Conservation (phyloP, 371 early-diverging fungal genomes). For the Capillidium heterosporum region DNA sequence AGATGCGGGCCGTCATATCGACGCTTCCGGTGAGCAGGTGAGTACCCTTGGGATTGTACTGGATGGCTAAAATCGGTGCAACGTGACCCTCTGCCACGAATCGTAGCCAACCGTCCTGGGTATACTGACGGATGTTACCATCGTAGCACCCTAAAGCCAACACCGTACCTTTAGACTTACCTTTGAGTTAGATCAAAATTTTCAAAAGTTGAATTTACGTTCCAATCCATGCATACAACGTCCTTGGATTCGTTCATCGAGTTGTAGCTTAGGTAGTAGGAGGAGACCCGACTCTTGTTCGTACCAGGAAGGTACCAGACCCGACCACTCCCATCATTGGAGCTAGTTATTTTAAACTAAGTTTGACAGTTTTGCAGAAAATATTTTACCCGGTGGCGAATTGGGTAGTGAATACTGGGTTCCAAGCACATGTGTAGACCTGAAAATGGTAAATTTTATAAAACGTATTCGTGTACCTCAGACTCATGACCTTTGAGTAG, state of each 20-base stretch:
- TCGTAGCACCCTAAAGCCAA: constrained; percentile 86
- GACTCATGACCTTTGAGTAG: constrained; percentile 44
- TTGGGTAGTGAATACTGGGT: constrained; percentile 36
- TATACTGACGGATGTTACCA: constrained; percentile 78
- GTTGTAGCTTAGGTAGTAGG: constrained; percentile 19
- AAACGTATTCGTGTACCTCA: constrained; percentile 17
- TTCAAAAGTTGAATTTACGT: constrained; percentile 27
- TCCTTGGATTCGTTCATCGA: constrained; percentile 30
- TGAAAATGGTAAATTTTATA: constrained; percentile 6
- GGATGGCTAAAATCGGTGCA: constrained; percentile 70
- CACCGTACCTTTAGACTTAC: constrained; percentile 51
- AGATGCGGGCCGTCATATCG: constrained; percentile 66
- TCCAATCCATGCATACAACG: constrained; percentile 81
- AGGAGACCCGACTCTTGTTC: constrained; percentile 37
- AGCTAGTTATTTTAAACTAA: constrained; percentile 18
- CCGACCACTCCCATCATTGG: constrained; percentile 72
- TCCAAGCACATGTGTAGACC: constrained; percentile 73
- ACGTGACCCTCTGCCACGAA: constrained; percentile 47
- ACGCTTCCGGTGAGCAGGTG: constrained; percentile 59
- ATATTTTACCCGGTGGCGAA: constrained; percentile 66
- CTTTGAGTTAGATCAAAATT: neutral
- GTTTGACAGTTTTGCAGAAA: constrained; percentile 27
- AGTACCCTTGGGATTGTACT: constrained; percentile 71
- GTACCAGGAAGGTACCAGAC: constrained; percentile 52
- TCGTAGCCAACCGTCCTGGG: constrained; percentile 40